A percentile compares a stretch with the other conserved stretches of the same genome.
Evolutionary conservation across 768 basidiomycete species (phyloP).

Genomic region (Boletus barrowsii): DNA sequence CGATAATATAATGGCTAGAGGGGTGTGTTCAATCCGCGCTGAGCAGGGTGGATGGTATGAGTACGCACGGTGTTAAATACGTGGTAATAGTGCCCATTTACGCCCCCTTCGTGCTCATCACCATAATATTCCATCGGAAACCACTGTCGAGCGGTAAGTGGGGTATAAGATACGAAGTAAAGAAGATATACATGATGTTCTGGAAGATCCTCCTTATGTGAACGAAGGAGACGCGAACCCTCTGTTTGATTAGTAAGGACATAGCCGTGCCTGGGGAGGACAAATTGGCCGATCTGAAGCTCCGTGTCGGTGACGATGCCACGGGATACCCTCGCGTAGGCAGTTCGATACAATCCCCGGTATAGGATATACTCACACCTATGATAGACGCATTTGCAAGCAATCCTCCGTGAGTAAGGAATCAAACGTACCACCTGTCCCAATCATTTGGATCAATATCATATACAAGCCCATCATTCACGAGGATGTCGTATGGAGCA

Average conservation of each 20-base stretch:
- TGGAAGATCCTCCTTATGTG: constrained; percentile 63
- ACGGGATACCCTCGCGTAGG: constrained; percentile 81
- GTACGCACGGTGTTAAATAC: constrained; percentile 65
- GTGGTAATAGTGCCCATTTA: constrained; percentile 73
- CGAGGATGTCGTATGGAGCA: constrained; percentile 71
- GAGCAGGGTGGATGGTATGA: not conserved
- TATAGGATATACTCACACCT: constrained; percentile 94
- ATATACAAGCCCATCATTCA: constrained; percentile 73
- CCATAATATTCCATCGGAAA: constrained; percentile 73
- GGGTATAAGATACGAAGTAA: not conserved
- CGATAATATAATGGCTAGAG: constrained; percentile 52
- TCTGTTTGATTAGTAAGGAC: constrained; percentile 55
- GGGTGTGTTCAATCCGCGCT: not conserved
- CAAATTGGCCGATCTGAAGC: constrained; percentile 83
- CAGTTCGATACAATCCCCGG: constrained; percentile 71
- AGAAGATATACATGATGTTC: constrained; percentile 52
- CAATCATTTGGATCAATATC: constrained; percentile 74
- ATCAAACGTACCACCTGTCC: constrained; percentile 59
- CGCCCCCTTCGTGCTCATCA: constrained; percentile 48
- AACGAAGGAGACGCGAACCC: constrained; percentile 63
- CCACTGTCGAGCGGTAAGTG: constrained; percentile 47
- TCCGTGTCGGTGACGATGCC: constrained; percentile 89
- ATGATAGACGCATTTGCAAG: not conserved
- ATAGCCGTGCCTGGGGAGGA: constrained; percentile 59
- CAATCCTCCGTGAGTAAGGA: not conserved